Base-by-base conservation (phyloP, 768 basidiomycete genomes). In the Saitozyma sp. region DNA sequence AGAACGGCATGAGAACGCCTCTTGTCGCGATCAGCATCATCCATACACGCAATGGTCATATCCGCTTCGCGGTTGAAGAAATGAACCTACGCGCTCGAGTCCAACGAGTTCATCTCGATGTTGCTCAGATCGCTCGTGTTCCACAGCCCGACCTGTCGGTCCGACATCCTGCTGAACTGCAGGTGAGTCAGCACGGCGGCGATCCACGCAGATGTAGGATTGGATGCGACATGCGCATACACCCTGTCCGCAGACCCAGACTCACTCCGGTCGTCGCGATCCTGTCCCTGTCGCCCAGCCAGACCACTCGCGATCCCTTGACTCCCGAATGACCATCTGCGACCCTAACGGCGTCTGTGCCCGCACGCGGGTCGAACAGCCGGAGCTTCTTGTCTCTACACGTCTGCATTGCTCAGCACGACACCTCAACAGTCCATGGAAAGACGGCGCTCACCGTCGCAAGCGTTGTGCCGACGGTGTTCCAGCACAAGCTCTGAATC, bases 1-100 rank as follows among this genome's bases (percentile, higher is more conserved):
- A 98, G 86, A 96, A 96, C 2, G 95, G 95, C 93, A 98, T 98
- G 49, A 94, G 78, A 9, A 95, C 91, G 45, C 95, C 95, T 13
- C 77, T 78, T 46, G 38, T n/a, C 42, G 8, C 0, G 55, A n/a
- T 46, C 11, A 9, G 61, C 9, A 53, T 40, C 48, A 41, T 17
- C 29, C 19, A 38, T 17, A 39, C 11, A 2, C 29, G 6, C 13
- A 42, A 42, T 1, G 13, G 41, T 37, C 29, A 29, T 5, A 29
- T 29, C 5, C 29, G 29, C 29, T 29, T 5, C 2, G 29, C 29
- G 5, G 29, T 29, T 29, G 13, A 3, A 45, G 40, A 61, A 57
- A 61, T n/a, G 39, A 0, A 57, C 77, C 61, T 48, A 78, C 56
- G 93, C 87, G 45, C 88, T 88, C 78, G 94, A 92, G 79, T 99